Percentiles rank a stretch among this genome's conserved stretches.
phyloP scores from a whole-genome alignment of 768 basidiomycete species.

The Coprinopsis sp. region DNA sequence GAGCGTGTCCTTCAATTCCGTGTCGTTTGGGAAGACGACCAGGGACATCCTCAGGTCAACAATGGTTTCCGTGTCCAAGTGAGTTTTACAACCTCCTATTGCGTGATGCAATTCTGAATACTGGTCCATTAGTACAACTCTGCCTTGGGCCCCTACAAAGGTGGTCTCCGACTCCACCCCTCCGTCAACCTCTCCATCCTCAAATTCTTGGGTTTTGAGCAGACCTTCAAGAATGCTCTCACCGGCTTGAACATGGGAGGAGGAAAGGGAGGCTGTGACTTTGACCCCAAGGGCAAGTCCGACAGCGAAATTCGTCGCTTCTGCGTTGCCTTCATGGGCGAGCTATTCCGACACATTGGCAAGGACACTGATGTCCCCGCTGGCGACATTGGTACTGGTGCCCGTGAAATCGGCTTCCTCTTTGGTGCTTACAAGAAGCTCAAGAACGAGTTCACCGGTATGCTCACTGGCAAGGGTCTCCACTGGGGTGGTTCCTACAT shows the following conservation, averaged over 20 bases:
- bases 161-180: constrained; percentile 74
- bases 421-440: constrained; percentile 77
- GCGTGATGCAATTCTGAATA: background rate
- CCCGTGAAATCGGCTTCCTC: constrained; percentile 70
- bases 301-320: constrained; percentile 71
- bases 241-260: constrained; percentile 76
- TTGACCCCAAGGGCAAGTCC: constrained; percentile 78
- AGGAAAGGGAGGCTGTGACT: constrained; percentile 76
- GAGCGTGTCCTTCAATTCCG: constrained; percentile 64
- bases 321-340: constrained; percentile 67
- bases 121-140: constrained; percentile 56
- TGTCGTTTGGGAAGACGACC: constrained; percentile 73
- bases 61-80: constrained; percentile 73
- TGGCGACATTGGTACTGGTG: constrained; percentile 72
- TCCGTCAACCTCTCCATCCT: constrained; percentile 78
- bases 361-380: constrained; percentile 73
- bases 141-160: constrained; percentile 74
- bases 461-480: constrained; percentile 70
- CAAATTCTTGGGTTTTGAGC: constrained; percentile 82
- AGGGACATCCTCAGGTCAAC: constrained; percentile 62
- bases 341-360: constrained; percentile 70
- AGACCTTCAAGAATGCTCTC: constrained; percentile 77
- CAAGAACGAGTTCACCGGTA: constrained; percentile 63
- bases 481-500: constrained; percentile 71
- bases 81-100: constrained; percentile 12